These are phyloP conservation scores for Phaeosphaeria sp. DNA, from an alignment of 2,329 filamentous ascomycete species.

Conservation along the genomic window DNA sequence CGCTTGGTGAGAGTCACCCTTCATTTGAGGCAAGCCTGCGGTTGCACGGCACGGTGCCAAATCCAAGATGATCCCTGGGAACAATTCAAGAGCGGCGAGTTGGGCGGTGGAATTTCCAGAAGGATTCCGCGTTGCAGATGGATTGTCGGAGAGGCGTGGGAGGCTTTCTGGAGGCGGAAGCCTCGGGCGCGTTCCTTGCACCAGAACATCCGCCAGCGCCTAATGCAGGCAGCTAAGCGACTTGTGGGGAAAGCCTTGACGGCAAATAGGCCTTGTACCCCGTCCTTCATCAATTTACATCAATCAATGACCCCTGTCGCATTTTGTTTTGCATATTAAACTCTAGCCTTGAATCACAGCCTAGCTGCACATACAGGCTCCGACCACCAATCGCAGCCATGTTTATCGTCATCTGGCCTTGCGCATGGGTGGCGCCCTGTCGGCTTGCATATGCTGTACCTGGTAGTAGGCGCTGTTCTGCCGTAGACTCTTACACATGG, in stretches of 20 bases:
- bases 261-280: constrained; percentile 38
- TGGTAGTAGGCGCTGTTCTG: constrained; percentile 33
- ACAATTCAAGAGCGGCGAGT: not conserved
- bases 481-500: constrained; percentile 13
- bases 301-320: constrained; percentile 38
- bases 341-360: constrained; percentile 30
- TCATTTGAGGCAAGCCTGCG: constrained; percentile 28
- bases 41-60: constrained; percentile 15
- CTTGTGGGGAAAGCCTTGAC: constrained; percentile 28
- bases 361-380: constrained; percentile 23
- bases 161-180: constrained; percentile 22
- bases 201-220: constrained; percentile 16
- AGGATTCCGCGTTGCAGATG: constrained; percentile 28
- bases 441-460: constrained; percentile 30
- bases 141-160: constrained; percentile 20
- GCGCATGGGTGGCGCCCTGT: constrained; percentile 20
- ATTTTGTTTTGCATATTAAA: constrained; percentile 40
- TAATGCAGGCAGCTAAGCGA: constrained; percentile 25
- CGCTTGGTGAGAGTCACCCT: constrained; percentile 20
- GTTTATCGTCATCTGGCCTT: constrained; percentile 36
- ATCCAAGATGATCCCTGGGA: constrained; percentile 3
- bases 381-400: constrained; percentile 29
- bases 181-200: constrained; percentile 10
- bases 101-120: constrained; percentile 22
- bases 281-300: constrained; percentile 46